A percentile compares a stretch with the other conserved stretches of the same genome.
Evolutionary conservation across 139 green algal genomes (phyloP).

Genomic region (Trebouxia sp.): DNA sequence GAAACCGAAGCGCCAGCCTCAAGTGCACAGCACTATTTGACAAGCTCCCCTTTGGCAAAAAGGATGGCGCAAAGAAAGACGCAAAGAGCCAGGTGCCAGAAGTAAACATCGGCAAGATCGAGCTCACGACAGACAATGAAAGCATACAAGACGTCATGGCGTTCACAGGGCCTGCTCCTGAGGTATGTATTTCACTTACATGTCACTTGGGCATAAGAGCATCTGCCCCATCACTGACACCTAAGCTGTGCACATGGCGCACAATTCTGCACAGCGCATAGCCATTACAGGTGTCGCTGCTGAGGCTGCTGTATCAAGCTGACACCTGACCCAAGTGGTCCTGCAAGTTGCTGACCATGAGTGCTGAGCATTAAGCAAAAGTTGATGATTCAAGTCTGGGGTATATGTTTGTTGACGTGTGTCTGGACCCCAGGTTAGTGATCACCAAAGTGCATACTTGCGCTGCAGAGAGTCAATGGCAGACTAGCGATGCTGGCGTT

Average conservation of each 20-base stretch:
- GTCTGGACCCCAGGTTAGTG: too few relatives aligned
- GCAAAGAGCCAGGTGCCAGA: background rate
- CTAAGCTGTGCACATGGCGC: too few relatives aligned
- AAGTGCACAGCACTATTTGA: background rate
- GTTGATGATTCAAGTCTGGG: background rate
- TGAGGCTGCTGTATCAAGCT: too few relatives aligned
- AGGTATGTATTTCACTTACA: too few relatives aligned
- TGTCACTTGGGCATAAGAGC: too few relatives aligned
- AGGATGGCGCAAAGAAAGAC: background rate
- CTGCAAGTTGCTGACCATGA: background rate
- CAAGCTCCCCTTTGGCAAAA: too few relatives aligned
- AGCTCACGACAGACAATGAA: slow-evolving; percentile 29
- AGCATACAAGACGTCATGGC: slow-evolving; percentile 51
- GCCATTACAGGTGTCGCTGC: too few relatives aligned
- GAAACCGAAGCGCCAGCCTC: background rate
- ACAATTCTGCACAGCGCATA: too few relatives aligned
- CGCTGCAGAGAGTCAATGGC: slow-evolving; percentile 50
- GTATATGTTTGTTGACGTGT: background rate
- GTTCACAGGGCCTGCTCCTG: slow-evolving; percentile 55
- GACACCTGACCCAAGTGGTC: too few relatives aligned
- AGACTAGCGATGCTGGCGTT: slow-evolving; percentile 64
- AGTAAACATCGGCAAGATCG: background rate
- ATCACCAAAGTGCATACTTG: background rate
- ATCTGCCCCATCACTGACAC: background rate
- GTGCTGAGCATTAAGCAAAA: background rate